Base-by-base conservation (phyloP, 805 yeast species). In the Ogataea angusta region DNA sequence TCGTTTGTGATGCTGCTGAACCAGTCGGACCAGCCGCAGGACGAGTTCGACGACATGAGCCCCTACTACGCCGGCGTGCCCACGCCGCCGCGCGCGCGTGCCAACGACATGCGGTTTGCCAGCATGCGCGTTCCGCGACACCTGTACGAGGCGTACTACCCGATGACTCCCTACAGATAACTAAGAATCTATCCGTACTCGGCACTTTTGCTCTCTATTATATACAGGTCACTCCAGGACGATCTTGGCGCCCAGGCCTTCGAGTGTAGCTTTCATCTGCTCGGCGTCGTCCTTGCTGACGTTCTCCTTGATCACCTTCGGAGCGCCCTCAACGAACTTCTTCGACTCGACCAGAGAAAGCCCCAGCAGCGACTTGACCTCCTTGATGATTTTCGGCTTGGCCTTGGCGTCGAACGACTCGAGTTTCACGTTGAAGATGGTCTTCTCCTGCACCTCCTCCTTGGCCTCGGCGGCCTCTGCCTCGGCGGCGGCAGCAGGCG, bases 281-380 rank as follows among this genome's bases (percentile, higher is more conserved):
- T 91, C 97, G 52, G 98, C 98, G 58, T 93, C 99, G 63, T 70
- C 99, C 76, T 93, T 93, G 48, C 95, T 83, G 47, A 93, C 89
- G 57, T 89, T 88, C 57, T 93, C 99, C 73, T 93, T 93, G 66
- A 93, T 74, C 33, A 85, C 73, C 76, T 93, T 93, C 56, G 99
- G 99, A 47, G 99, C 98, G 57, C 88, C 70, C 73, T 93, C 99
- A 43, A 93, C 99, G 53, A 93, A 86, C 72, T 93, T 93, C 81
- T 93, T 93, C 48, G 97, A 86, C 64, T 93, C 98, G 46, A 93
- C 99, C 55, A 93, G 76, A 6, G 96, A 87, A 57, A 93, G 75
- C 12, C 96, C 96, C 59, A 93, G 76, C 60, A 91, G 72, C 47
- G 84, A 75, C 74, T 93, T 93, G 56, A 93, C 95, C 71, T 93